Conservation (phyloP, 176 grass and related monocot genomes). For the Rhynchospora breviuscula region DNA sequence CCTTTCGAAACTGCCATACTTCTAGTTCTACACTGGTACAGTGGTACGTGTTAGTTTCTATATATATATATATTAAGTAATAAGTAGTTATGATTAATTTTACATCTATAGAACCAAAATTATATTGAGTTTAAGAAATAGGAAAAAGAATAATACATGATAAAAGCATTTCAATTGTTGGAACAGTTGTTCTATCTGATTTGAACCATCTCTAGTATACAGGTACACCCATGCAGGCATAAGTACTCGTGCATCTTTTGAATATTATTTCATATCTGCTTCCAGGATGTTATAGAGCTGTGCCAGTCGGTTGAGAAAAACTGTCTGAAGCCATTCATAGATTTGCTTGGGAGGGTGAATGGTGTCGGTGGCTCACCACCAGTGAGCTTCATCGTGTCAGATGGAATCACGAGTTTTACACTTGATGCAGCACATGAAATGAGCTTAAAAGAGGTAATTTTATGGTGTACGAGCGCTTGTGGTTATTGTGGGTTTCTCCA, state of each 20-base stretch:
- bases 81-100: too few relatives aligned
- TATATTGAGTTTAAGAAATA: too few relatives aligned
- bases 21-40: too few relatives aligned
- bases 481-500: conserved; percentile 45
- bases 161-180: too few relatives aligned
- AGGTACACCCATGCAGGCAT: not conserved
- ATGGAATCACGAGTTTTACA: conserved; percentile 59
- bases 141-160: too few relatives aligned
- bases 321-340: conserved; percentile 41
- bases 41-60: too few relatives aligned
- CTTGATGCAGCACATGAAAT: conserved; percentile 43
- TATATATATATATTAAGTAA: too few relatives aligned
- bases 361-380: conserved; percentile 9
- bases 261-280: not conserved
- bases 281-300: conserved; percentile 49
- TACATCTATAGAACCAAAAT: too few relatives aligned
- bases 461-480: conserved; percentile 63
- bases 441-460: conserved; percentile 41
- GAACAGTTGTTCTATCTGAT: too few relatives aligned
- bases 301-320: conserved; percentile 38
- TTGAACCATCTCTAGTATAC: too few relatives aligned
- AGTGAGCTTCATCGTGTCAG: conserved; percentile 57
- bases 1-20: too few relatives aligned
- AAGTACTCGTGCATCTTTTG: not conserved
- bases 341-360: conserved; percentile 41